phyloP scores from a whole-genome alignment of 176 grass and related monocot species.

The Lolium rigidum region DNA sequence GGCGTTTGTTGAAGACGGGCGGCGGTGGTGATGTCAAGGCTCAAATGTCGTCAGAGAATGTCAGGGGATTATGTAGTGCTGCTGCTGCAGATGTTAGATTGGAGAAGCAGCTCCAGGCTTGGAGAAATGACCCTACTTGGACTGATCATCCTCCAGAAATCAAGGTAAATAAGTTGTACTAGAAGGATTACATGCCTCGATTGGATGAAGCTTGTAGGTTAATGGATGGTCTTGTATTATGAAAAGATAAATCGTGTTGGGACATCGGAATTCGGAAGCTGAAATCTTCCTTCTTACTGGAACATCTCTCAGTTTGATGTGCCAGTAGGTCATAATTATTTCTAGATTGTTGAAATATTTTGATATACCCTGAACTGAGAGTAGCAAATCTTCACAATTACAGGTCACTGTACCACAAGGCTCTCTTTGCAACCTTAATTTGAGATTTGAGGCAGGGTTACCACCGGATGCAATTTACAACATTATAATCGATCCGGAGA shows the following conservation, averaged over 20 bases:
- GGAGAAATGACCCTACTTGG: conserved; percentile 80
- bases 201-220: too few species aligned
- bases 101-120: conserved; percentile 79
- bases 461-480: conserved; percentile 95
- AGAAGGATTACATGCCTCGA: too few species aligned
- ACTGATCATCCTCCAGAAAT: conserved; percentile 69
- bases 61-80: too few species aligned
- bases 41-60: too few species aligned
- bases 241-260: too few species aligned
- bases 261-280: too few species aligned
- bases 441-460: conserved; percentile 75
- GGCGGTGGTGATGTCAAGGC: too few species aligned
- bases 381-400: conserved; percentile 50
- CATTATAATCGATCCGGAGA: conserved; percentile 84
- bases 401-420: conserved; percentile 85
- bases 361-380: conserved; percentile 11
- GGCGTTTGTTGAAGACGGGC: too few species aligned
- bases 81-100: too few species aligned
- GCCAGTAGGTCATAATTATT: neutral
- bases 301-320: neutral
- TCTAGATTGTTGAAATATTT: conserved; percentile 3
- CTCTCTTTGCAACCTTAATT: conserved; percentile 88
- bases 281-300: neutral
- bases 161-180: conserved; percentile 45
- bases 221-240: too few species aligned